Evolutionary conservation across 2,329 filamentous ascomycete species (phyloP).

Genomic region (Malbranchea zuffiana): DNA sequence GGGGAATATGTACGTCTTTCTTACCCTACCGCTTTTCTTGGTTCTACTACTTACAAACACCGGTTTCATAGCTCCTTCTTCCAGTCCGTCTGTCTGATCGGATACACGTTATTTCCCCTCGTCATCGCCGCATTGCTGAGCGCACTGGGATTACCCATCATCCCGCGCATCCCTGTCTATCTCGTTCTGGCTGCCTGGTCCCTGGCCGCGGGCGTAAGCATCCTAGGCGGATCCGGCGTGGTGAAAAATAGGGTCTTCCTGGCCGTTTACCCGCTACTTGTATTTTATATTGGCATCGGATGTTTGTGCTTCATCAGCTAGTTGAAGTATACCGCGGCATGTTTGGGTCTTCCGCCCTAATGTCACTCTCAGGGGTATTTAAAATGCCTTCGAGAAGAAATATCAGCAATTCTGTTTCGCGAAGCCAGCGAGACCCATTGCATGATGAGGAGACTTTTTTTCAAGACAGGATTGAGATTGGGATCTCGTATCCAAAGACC

Average conservation of each 20-base stretch:
- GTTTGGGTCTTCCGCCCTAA: not conserved
- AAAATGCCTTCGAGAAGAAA: too few relatives aligned
- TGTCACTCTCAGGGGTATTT: not conserved
- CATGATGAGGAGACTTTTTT: not conserved
- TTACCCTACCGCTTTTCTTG: not conserved
- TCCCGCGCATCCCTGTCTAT: slow-evolving; percentile 83
- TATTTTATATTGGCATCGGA: slow-evolving; percentile 87
- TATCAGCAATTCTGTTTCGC: too few relatives aligned
- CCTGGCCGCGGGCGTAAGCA: slow-evolving; percentile 87
- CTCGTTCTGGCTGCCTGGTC: slow-evolving; percentile 83
- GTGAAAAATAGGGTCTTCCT: slow-evolving; percentile 89
- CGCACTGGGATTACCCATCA: slow-evolving; percentile 64
- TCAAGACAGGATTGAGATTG: not conserved
- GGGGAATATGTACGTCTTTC: slow-evolving; percentile 75
- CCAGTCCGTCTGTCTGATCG: slow-evolving; percentile 94
- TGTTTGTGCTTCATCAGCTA: slow-evolving; percentile 97
- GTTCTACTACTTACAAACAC: slow-evolving; percentile 10
- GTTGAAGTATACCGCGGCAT: not conserved
- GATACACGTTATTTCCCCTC: slow-evolving; percentile 93
- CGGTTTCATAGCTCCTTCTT: slow-evolving; percentile 69
- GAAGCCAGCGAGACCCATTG: not conserved
- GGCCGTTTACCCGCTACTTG: slow-evolving; percentile 86
- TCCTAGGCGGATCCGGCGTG: slow-evolving; percentile 87
- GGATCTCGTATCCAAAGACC: slow-evolving; percentile 1
- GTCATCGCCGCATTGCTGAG: slow-evolving; percentile 87